Base-by-base conservation (phyloP, 768 basidiomycete species). In the Suillus brevipes region DNA sequence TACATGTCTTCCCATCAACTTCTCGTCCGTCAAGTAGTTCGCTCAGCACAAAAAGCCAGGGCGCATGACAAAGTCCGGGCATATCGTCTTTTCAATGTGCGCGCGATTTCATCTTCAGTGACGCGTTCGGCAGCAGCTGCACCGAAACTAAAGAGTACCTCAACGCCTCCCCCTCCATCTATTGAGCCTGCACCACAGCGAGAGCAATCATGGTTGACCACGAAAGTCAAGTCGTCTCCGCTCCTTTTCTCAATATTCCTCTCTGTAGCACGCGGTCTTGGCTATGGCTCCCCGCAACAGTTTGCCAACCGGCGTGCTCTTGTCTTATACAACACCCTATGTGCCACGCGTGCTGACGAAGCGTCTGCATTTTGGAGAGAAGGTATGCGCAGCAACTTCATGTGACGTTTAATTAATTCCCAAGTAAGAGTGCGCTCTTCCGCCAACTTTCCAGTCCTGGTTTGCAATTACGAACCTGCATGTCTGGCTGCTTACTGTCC, bases 371-470 rank as follows among this genome's bases (percentile, higher is more conserved):
- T 90, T 72, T 92, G 90, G 90, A 82, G 81, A 69, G 76, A 87
- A 62, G 85, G 90, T 89, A 72, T 64, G 81, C 75, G 12, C n/a
- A n/a, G 25, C 57, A 23, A 2, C 23, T 4, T 14, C 16, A 40
- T 16, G 9, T 10, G 16, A 28, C 16, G n/a, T 34, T 2, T 61
- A 50, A 61, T 36, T 63, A 40, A 62, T 61, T 49, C 23, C 20
- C 2, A 23, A 6, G 25, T 0, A 70, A 97, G 96, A 87, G 65
- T 97, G 92, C 71, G 83, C 82, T 65, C 83, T 98, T 7, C 95
- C 96, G 12, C 90, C 90, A 14, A 97, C 97, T 0, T 97, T 97
- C 77, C 96, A 98, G 72, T 93, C 97, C 18, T 98, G 95, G 92
- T 98, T 98, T 79, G 93, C 92, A 5, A 79, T 97, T 60, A 94